Conservation (phyloP, 2,329 filamentous ascomycete species). For the Colletotrichum plurivorum region DNA sequence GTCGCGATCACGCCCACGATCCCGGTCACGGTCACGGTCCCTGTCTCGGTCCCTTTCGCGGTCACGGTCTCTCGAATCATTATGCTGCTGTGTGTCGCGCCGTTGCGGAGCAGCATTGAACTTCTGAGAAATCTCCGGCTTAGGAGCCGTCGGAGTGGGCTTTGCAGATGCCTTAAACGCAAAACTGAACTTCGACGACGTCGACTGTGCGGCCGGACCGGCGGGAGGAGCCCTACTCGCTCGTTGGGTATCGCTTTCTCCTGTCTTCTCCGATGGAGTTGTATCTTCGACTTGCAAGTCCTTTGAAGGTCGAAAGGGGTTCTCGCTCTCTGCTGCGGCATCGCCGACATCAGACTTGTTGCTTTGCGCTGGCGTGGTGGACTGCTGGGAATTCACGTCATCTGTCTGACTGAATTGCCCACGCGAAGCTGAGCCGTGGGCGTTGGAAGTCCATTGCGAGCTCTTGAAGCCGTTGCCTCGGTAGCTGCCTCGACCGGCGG, state of each 20-base stretch:
- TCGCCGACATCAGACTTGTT: conserved; percentile 51
- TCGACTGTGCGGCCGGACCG: conserved; percentile 65
- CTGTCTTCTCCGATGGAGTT: conserved; percentile 53
- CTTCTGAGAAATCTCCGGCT: conserved; percentile 77
- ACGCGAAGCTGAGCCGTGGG: conserved; percentile 58
- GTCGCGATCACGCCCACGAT: conserved; percentile 52
- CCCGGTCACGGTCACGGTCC: conserved; percentile 47
- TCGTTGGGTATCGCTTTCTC: conserved; percentile 66
- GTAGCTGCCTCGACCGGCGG: conserved; percentile 63
- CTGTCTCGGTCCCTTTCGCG: conserved; percentile 47
- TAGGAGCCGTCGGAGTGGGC: conserved; percentile 68
- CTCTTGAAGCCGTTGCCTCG: conserved; percentile 76
- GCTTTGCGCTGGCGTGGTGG: conserved; percentile 38
- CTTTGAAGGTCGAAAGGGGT: conserved; percentile 74
- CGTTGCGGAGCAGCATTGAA: conserved; percentile 74
- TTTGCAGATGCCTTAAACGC: conserved; percentile 86
- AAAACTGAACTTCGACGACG: conserved; percentile 86
- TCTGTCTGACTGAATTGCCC: conserved; percentile 46
- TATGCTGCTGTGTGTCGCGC: conserved; percentile 55
- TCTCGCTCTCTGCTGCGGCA: conserved; percentile 66
- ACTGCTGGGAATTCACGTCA: conserved; percentile 49
- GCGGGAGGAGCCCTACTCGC: conserved; percentile 68
- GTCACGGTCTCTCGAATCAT: conserved; percentile 37
- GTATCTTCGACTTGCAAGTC: conserved; percentile 77
- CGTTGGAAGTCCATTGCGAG: conserved; percentile 75